phyloP scores from a whole-genome alignment of 129 eudicot species.

The Pittosporum tobira region DNA sequence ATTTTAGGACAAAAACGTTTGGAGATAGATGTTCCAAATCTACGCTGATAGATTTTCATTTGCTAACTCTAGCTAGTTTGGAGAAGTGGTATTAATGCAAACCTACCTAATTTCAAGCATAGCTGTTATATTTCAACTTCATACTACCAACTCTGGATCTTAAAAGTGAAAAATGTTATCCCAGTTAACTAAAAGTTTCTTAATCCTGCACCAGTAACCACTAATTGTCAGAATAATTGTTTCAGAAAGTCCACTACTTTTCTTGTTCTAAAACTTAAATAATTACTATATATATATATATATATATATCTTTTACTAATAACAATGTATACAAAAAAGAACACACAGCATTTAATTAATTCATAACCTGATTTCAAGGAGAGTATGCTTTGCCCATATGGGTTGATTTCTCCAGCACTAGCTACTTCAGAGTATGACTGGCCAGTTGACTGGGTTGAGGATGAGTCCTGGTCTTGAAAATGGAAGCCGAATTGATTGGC shows the following conservation, averaged over 20 bases:
- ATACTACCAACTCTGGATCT: background rate
- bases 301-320: no score
- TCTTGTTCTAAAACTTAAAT: no score
- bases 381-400: constrained; percentile 19
- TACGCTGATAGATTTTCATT: no score
- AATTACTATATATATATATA: no score
- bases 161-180: no score
- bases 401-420: constrained; percentile 36
- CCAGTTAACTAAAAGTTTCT: no score
- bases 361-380: constrained; percentile 28
- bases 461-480: constrained; percentile 55
- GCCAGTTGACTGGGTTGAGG: constrained; percentile 59
- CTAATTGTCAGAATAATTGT: background rate
- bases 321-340: constrained; percentile 2
- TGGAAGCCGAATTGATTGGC: constrained; percentile 34
- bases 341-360: background rate
- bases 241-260: no score
- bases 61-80: no score
- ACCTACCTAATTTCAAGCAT: background rate
- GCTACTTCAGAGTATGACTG: constrained; percentile 53
- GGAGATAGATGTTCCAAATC: no score
- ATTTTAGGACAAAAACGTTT: no score
- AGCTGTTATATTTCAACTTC: background rate
- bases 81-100: background rate
- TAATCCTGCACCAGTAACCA: no score